Evolutionary conservation across 1,284 basidiomycete genomes (phyloP).

Genomic region (Erythrobasidium hasegawianum): DNA sequence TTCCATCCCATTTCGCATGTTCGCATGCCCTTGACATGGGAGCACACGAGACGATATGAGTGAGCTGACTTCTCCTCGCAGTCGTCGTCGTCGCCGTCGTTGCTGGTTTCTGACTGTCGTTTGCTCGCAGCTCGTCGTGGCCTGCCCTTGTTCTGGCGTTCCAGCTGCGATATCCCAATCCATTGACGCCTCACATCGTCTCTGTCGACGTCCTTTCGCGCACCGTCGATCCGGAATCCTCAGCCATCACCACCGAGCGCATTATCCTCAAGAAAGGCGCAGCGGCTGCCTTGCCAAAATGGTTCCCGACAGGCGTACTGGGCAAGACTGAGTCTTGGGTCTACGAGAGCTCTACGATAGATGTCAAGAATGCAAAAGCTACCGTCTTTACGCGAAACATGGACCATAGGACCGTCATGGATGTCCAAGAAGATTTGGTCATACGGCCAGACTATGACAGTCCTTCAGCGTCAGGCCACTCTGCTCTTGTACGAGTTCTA

Average conservation of each 20-base stretch:
- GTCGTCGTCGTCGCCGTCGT: neutral
- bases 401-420: slow-evolving; percentile 34
- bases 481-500: neutral
- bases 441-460: slow-evolving; percentile 5
- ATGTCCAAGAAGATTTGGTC: slow-evolving; percentile 32
- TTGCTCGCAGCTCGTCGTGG: slow-evolving; percentile 54
- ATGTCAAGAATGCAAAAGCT: slow-evolving; percentile 11
- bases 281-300: slow-evolving; percentile 32
- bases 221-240: slow-evolving; percentile 9
- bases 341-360: slow-evolving; percentile 20
- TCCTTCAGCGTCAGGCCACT: neutral
- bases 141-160: slow-evolving; percentile 86
- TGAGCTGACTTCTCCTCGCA: too few relatives aligned
- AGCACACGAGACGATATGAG: slow-evolving; percentile 32
- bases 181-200: slow-evolving; percentile 86
- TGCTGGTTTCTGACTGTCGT: slow-evolving; percentile 18
- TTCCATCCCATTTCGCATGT: neutral
- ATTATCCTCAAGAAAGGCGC: slow-evolving; percentile 34
- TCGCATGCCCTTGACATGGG: slow-evolving; percentile 32
- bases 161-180: slow-evolving; percentile 95
- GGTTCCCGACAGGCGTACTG: slow-evolving; percentile 20
- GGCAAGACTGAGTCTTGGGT: slow-evolving; percentile 34
- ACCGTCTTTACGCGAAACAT: slow-evolving; percentile 29
- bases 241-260: slow-evolving; percentile 21
- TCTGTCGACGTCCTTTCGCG: slow-evolving; percentile 88